phyloP scores from a whole-genome alignment of 257 asterid genomes.

The Gentiana straminea region DNA sequence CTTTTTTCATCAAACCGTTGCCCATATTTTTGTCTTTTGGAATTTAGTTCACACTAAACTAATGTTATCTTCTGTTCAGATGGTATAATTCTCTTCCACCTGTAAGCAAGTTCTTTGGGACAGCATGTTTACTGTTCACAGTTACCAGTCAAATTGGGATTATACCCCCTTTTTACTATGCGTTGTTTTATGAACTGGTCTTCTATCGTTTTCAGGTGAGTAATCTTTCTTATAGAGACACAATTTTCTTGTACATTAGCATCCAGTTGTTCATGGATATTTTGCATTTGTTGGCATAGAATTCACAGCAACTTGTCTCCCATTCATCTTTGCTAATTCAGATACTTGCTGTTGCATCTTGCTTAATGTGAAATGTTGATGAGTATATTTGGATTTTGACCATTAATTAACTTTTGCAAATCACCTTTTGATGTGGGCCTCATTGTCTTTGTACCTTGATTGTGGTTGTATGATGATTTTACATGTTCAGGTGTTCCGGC shows the following conservation, averaged over 20 bases:
- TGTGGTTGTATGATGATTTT: not conserved
- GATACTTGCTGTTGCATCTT: too few relatives aligned
- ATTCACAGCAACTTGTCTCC: too few relatives aligned
- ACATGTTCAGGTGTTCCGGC: slow-evolving; percentile 64
- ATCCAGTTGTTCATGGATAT: too few relatives aligned
- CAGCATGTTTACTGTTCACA: slow-evolving; percentile 56
- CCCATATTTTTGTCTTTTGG: too few relatives aligned
- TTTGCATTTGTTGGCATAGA: too few relatives aligned
- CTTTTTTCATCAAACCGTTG: too few relatives aligned
- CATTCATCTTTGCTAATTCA: too few relatives aligned
- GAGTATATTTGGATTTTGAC: too few relatives aligned
- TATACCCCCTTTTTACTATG: slow-evolving; percentile 39
- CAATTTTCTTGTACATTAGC: not conserved
- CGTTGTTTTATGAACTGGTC: slow-evolving; percentile 34
- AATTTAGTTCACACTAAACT: too few relatives aligned
- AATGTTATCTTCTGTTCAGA: slow-evolving; percentile 26
- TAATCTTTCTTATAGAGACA: slow-evolving; percentile 3
- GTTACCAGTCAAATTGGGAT: slow-evolving; percentile 57
- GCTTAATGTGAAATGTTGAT: too few relatives aligned
- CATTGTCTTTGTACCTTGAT: not conserved
- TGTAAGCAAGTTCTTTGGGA: slow-evolving; percentile 83
- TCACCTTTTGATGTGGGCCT: not conserved
- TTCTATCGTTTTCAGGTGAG: slow-evolving; percentile 59
- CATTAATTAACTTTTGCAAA: too few relatives aligned
- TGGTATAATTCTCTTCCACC: slow-evolving; percentile 90